These are phyloP conservation scores for Haplosporangium sp. DNA, from an alignment of 371 early-diverging fungal genomes.

Conservation along the genomic window DNA sequence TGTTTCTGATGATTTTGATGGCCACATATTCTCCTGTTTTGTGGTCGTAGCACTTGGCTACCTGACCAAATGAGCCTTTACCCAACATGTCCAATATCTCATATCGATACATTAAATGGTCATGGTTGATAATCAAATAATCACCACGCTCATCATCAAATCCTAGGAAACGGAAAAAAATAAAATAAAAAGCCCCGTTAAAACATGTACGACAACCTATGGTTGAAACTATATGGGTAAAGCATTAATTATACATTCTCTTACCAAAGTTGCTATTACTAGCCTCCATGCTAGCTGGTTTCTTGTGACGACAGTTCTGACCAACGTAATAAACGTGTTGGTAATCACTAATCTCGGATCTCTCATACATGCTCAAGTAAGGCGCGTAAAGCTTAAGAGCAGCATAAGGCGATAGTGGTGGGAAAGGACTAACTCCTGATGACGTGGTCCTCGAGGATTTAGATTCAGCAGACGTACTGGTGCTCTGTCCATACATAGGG, in stretches of 20 bases:
- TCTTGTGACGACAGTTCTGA: slow-evolving; percentile 70
- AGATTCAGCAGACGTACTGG: too few relatives aligned
- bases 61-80: slow-evolving; percentile 98
- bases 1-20: slow-evolving; percentile 96
- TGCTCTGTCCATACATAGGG: too few relatives aligned
- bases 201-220: too few relatives aligned
- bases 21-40: slow-evolving; percentile 90
- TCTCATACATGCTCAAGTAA: slow-evolving; percentile 83
- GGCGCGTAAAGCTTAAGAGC: slow-evolving; percentile 72
- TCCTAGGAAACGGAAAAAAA: slow-evolving; percentile 55
- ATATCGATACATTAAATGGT: slow-evolving; percentile 93
- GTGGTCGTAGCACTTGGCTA: slow-evolving; percentile 93
- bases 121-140: slow-evolving; percentile 84
- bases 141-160: slow-evolving; percentile 97
- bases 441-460: too few relatives aligned
- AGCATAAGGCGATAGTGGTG: slow-evolving; percentile 52
- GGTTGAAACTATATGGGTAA: too few relatives aligned
- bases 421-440: slow-evolving; percentile 25
- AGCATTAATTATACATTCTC: not conserved
- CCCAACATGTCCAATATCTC: slow-evolving; percentile 92
- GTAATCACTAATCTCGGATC: slow-evolving; percentile 83
- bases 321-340: slow-evolving; percentile 90
- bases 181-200: not conserved
- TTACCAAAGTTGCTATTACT: slow-evolving; percentile 69
- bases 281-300: slow-evolving; percentile 61